Conservation (phyloP, 176 grass and related monocot genomes). For the Phragmites australis region DNA sequence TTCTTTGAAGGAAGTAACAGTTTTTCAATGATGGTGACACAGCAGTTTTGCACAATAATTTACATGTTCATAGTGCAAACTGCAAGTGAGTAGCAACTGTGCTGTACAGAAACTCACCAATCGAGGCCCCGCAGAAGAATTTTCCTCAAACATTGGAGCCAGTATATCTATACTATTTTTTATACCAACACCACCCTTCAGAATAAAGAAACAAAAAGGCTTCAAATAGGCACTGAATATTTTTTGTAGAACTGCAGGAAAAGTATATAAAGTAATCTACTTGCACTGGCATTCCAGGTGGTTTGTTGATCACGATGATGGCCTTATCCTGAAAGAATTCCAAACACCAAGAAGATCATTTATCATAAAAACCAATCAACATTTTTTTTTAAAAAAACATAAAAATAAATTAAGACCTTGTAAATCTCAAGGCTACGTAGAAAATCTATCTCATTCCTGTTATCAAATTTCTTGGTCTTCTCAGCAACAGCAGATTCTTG, state of each 20-base stretch:
- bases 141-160: conserved; percentile 62
- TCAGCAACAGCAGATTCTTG: conserved; percentile 51
- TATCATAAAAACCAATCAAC: conserved; percentile 29
- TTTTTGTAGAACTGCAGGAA: conserved; percentile 22
- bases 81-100: conserved; percentile 20
- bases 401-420: conserved; percentile 56
- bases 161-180: conserved; percentile 81
- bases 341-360: conserved; percentile 26
- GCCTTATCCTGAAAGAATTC: conserved; percentile 63
- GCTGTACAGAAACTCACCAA: conserved; percentile 59
- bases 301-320: conserved; percentile 86
- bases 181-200: conserved; percentile 83
- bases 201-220: conserved; percentile 30
- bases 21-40: conserved; percentile 6
- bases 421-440: conserved; percentile 76
- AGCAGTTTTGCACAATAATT: conserved; percentile 1
- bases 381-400: background rate
- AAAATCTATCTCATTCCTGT: conserved; percentile 68
- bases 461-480: conserved; percentile 51
- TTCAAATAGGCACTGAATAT: background rate
- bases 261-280: conserved; percentile 48
- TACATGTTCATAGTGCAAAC: conserved; percentile 10
- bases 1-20: background rate
- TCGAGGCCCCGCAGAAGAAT: conserved; percentile 59
- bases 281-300: conserved; percentile 81